Evolutionary conservation across 371 early-diverging fungal species (phyloP), one percentile per base, ranked within the genome.

Genomic region (Mortierella sp.): DNA sequence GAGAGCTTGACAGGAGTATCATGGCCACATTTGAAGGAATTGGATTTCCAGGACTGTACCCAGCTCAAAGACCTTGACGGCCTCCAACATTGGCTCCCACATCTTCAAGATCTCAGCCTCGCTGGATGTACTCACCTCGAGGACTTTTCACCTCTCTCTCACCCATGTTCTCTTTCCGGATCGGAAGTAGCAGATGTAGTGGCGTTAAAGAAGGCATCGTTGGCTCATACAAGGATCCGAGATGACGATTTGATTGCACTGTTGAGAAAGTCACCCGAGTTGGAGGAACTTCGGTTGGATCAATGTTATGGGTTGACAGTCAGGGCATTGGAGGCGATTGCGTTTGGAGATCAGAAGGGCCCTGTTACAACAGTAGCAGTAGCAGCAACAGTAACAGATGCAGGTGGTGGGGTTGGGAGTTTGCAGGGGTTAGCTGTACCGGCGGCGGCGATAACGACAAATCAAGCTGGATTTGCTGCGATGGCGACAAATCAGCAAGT

Each of bases 231-330:
- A 45, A 80, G 60, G 50, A 55, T 86, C 26, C 70, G 28, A 0
- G 87, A 86, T 45, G 13, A 31, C 7, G 82, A 86, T 0, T 57
- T 86, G 45, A 80, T 86, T 31, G 45, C 57, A 34, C 6, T 86
- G 24, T 50, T 86, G 76, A 47, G 26, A 13, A 50, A 47, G 16
- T 80, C 82, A 14, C 83, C 80, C 10, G 60, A 73, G 16, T 58
- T 86, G 6, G 70, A 75, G 50, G 87, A 86, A 34, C 65, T 86
- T 7, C 80, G 83, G 11, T 63, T 86, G 13, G 87, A 86, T 13
- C 87, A 80, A 57, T 86, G 87, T 57, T 86, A 86, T 60, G 28
- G 48, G 6, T 42, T 86, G 45, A 86, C 87, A 10, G 75, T 19
- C 1, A 63, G 63, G 11, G 77, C 83, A 0, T 28, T 86, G 31